Base-by-base conservation (phyloP, 371 early-diverging fungal genomes). In the Actinomucor elegans region DNA sequence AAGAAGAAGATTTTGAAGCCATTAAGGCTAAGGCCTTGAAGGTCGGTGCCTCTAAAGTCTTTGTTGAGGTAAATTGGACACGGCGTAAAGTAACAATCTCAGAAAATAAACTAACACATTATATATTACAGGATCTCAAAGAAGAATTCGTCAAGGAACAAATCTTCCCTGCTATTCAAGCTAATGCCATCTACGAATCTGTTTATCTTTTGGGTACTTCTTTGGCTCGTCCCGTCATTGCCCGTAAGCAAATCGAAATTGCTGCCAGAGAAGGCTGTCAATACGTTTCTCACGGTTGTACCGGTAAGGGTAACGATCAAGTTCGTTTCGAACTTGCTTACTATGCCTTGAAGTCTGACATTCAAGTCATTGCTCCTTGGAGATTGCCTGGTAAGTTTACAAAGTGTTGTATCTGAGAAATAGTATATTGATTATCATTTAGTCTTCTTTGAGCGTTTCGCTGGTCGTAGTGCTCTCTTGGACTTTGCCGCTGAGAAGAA, bases 301-400 rank as follows among this genome's bases (percentile, higher is more conserved):
- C 98, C 29, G 98, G 98, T 57, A 98, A 98, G 82, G 97, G 98
- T 53, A 98, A 98, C 81, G 98, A 98, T 69, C 98, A 98, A 78
- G 97, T 98, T 56, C 93, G 98, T 46, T 98, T 98, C 73, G 98
- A 98, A 75, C 84, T 98, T 42, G 97, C 94, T 32, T 98, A 94
- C 87, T 94, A 95, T 67, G 95, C 97, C 20, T 83, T 98, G 52
- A 85, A 91, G 61, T 94, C 93, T 49, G 77, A 83, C 53, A 96
- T 97, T 72, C 78, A 96, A 79, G 94, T 96, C 64, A 94, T 98
- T 72, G 91, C 96, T 33, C 96, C 97, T 24, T 98, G 96, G 96
- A 81, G 96, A 52, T 81, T 91, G 40, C 93, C 93, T 66, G 80
- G 90, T 90, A 78, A 65, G 81, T 67, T 32, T 21, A 43, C 29